phyloP scores from a whole-genome alignment of 2,329 filamentous ascomycete genomes.

The Fusarium pseudonygamai region DNA sequence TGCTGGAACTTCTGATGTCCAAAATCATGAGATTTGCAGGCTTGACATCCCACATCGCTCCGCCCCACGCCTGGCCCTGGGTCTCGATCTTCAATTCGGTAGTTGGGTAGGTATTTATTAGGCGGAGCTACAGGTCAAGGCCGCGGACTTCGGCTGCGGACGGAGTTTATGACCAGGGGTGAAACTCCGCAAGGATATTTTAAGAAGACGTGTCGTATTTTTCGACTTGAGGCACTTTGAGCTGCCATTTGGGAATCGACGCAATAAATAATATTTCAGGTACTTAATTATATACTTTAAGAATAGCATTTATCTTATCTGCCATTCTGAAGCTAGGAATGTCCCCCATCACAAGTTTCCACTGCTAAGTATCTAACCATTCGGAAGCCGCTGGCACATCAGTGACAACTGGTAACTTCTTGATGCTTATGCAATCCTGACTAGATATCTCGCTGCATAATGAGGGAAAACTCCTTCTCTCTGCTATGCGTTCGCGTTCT shows the following conservation, averaged over 20 bases:
- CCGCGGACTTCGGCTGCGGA: background rate
- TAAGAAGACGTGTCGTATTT: background rate
- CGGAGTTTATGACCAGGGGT: background rate
- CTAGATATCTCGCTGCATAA: accelerated
- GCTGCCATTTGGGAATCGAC: background rate
- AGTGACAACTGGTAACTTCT: background rate
- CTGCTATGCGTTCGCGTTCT: background rate
- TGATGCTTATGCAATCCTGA: background rate
- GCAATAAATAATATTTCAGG: background rate
- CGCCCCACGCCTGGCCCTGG: background rate
- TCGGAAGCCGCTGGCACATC: background rate
- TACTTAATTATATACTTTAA: background rate
- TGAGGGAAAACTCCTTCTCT: background rate
- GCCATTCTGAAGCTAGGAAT: background rate
- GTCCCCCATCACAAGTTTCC: background rate
- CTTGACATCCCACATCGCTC: background rate
- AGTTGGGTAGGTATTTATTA: background rate
- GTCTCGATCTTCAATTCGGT: background rate
- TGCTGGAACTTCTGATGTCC: too few species aligned
- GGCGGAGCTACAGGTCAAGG: background rate
- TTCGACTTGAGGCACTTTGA: background rate
- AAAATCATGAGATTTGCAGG: background rate
- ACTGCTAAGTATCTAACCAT: background rate
- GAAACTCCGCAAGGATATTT: background rate
- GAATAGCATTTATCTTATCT: background rate